Evolutionary conservation across 495 filamentous ascomycete species (phyloP), one percentile per base, ranked within the genome.

Genomic region (Podospora pseudopauciseta): DNA sequence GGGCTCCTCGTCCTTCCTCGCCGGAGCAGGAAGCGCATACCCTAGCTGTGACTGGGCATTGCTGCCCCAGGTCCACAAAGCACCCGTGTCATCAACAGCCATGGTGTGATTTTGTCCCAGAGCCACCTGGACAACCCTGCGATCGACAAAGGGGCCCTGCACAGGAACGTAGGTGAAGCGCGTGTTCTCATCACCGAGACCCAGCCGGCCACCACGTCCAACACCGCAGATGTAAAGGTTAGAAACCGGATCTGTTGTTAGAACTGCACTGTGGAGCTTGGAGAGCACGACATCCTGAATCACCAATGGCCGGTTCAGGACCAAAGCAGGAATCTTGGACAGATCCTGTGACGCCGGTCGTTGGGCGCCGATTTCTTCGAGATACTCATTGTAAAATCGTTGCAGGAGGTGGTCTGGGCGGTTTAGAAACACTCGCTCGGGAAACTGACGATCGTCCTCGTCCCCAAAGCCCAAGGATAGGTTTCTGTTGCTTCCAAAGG

Each of bases 401-500:
- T 86, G 81, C 5, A 97, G 77, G 19, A 98, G 81, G 69, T 93
- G 89, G 23, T 91, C 88, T 1, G 94, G 93, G n/a, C 96, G 88
- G 57, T 89, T 86, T 67, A 98, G 75, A 23, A 79, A 78, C 15
- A 97, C 85, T 56, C 92, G 87, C 74, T 99, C 95, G 0, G 95
- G 95, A 75, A 88, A 97, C 64, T 97, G 93, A 3, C 95, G 89
- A 71, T 99, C 94, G 76, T 97, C 93, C 71, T 94, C 88, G 73
- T 97, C 92, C 18, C 93, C 92, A 70, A 98, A 90, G 2, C 96
- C 95, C 56, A 99, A 85, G 7, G 90, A 93, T 15, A 96, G 80
- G 71, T 99, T 99, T 71, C 95, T 94, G 77, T 97, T 98, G 76
- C 92, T 97, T 20, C 95, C 95, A 75, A 97, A 95, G 0, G 91